These are phyloP conservation scores for Fabrea salina DNA, from an alignment of 169 alveolate genomes.

Conservation along the genomic window DNA sequence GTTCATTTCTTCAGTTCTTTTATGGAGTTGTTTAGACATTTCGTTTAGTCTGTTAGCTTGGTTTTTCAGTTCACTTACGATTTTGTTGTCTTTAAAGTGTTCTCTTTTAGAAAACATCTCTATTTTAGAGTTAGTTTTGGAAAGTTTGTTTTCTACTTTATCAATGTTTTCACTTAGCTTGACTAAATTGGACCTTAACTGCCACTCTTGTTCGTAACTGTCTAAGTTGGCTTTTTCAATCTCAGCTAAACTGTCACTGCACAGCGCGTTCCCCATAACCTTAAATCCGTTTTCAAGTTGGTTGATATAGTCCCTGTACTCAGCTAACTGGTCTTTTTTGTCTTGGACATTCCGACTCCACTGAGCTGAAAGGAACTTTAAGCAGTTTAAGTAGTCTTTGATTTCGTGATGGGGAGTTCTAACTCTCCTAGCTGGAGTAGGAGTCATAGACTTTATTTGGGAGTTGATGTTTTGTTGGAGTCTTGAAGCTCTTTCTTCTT, in stretches of 20 bases:
- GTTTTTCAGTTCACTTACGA: background rate
- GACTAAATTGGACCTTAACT: background rate
- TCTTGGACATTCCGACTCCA: constrained; percentile 5
- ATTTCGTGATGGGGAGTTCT: background rate
- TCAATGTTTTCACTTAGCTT: constrained; percentile 1
- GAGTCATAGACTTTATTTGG: background rate
- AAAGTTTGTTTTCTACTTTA: background rate
- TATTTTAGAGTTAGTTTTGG: background rate
- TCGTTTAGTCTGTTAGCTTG: background rate
- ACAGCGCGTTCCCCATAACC: constrained; percentile 5
- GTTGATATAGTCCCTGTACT: background rate
- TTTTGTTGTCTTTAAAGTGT: background rate
- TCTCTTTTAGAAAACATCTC: background rate
- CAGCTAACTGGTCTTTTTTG: background rate
- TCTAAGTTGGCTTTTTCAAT: background rate
- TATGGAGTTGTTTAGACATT: background rate
- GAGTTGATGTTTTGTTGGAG: background rate
- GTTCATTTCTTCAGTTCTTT: background rate
- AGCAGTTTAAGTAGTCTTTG: background rate
- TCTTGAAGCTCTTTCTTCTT: background rate
- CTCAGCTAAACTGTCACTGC: background rate
- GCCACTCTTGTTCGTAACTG: constrained; percentile 4
- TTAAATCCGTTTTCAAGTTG: background rate
- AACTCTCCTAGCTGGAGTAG: background rate
- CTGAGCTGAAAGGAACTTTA: background rate